Evolutionary conservation across 2,329 filamentous ascomycete species (phyloP).

Genomic region (Penicillium sp.): DNA sequence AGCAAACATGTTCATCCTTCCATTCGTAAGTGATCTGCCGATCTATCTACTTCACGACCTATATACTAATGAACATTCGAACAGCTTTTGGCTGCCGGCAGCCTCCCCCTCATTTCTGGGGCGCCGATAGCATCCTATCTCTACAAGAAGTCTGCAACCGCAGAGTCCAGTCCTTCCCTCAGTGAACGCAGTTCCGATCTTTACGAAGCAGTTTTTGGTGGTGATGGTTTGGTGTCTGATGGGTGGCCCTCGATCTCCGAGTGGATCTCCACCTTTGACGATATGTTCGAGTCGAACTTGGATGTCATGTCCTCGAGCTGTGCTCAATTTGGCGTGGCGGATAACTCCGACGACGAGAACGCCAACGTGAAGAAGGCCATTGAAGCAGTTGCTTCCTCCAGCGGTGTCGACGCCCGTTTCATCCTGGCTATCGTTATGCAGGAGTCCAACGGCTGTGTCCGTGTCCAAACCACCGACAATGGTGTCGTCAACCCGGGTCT

Average conservation of each 20-base stretch:
- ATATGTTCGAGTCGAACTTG: constrained; percentile 20
- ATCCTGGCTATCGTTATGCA: constrained; percentile 49
- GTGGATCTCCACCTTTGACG: constrained; percentile 24
- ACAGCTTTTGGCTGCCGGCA: constrained; percentile 32
- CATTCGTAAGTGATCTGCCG: constrained; percentile 3
- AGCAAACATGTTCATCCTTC: constrained; percentile 19
- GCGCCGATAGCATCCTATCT: constrained; percentile 25
- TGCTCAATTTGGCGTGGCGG: constrained; percentile 17
- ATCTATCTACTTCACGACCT: neutral
- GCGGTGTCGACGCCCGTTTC: constrained; percentile 41
- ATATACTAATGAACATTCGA: constrained; percentile 1
- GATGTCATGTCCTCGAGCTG: constrained; percentile 15
- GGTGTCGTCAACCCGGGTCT: constrained; percentile 45
- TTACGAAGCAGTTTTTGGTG: constrained; percentile 20
- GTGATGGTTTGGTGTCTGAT: constrained; percentile 18
- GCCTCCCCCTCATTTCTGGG: constrained; percentile 30
- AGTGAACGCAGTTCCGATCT: constrained; percentile 13
- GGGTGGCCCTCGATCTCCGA: constrained; percentile 25
- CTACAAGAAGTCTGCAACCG: constrained; percentile 16
- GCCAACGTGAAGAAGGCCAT: constrained; percentile 35
- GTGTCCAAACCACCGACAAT: constrained; percentile 42
- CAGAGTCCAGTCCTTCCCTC: constrained; percentile 17
- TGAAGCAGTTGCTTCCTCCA: constrained; percentile 29
- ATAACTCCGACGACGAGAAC: constrained; percentile 32
- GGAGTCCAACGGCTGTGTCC: constrained; percentile 48